Evolutionary conservation across 331 rosid genomes (phyloP), one percentile per base, ranked within the genome.

Genomic region (Arachis monticola): DNA sequence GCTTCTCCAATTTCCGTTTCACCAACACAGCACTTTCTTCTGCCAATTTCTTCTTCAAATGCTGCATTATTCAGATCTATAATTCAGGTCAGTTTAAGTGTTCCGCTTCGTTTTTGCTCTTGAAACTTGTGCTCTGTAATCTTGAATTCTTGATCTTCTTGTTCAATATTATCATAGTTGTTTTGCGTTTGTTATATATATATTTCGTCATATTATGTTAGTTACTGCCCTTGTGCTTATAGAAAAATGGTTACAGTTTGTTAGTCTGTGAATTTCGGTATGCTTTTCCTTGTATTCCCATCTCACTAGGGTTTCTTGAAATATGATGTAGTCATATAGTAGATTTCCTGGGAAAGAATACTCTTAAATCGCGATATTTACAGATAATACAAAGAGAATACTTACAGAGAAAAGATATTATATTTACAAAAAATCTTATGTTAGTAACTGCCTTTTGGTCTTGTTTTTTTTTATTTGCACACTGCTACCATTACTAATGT

Each of bases 61-160:
- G 59, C 59, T 53, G 59, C 59, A 53, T 53, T 13, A 65, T 1
- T 81, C 41, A 79, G 46, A 74, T 60, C 57, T 31, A 8, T 48
- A 38, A 13, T 41, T 67, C 78, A 79, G 88, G 90, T 88, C 80
- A 38, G 52, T 73, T 69, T 78, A 69, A 51, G 53, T 64, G 73
- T 65, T 51, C 56, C 55, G n/a, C 55, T 8, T 62, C 22, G 14
- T 65, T 65, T 13, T 53, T 53, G 6, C 4, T 8, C 41, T 46
- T 66, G 8, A 45, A 45, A 8, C 55, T 45, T 14, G 1, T 65
- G 10, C 9, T 12, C 8, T 27, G 17, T 45, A 65, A 14, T 42
- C 7, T 64, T 27, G 58, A 50, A 35, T 35, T 31, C 35, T 10
- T 27, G 58, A 47, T 67, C 55, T 67, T 60, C 46, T 32, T 53